phyloP scores from a whole-genome alignment of 2,329 filamentous ascomycete species.

The Raffaelea albimanens region DNA sequence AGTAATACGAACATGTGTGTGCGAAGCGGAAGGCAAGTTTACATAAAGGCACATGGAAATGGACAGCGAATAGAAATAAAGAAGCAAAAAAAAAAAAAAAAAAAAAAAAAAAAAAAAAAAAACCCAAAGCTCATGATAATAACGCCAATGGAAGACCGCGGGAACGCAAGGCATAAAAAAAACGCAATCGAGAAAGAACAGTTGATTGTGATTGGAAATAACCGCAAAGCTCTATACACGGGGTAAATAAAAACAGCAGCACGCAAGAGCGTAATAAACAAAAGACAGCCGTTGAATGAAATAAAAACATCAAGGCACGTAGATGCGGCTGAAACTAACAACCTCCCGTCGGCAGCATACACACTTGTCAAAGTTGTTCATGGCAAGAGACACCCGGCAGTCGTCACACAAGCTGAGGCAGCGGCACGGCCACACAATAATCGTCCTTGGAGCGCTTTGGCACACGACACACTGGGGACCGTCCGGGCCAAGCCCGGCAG shows the following conservation, averaged over 20 bases:
- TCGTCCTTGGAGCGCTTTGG: constrained; percentile 72
- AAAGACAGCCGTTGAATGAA: too few relatives aligned
- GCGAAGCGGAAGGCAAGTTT: too few relatives aligned
- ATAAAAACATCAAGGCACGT: constrained; percentile 61
- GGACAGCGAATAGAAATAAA: neutral
- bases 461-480: constrained; percentile 89
- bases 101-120: neutral
- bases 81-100: neutral
- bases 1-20: too few relatives aligned
- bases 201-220: neutral
- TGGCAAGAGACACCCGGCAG: constrained; percentile 82
- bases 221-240: neutral
- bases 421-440: constrained; percentile 93
- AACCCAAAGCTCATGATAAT: neutral
- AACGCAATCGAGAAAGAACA: neutral
- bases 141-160: too few relatives aligned
- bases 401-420: constrained; percentile 93
- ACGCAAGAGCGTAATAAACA: neutral
- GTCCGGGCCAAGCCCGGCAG: constrained; percentile 58
- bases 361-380: constrained; percentile 96
- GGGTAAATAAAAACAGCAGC: too few relatives aligned
- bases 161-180: neutral
- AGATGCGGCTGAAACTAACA: constrained; percentile 81
- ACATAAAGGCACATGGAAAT: neutral
- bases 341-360: constrained; percentile 89